Conservation (phyloP, 2,329 filamentous ascomycete genomes). For the Cladophialophora immunda region DNA sequence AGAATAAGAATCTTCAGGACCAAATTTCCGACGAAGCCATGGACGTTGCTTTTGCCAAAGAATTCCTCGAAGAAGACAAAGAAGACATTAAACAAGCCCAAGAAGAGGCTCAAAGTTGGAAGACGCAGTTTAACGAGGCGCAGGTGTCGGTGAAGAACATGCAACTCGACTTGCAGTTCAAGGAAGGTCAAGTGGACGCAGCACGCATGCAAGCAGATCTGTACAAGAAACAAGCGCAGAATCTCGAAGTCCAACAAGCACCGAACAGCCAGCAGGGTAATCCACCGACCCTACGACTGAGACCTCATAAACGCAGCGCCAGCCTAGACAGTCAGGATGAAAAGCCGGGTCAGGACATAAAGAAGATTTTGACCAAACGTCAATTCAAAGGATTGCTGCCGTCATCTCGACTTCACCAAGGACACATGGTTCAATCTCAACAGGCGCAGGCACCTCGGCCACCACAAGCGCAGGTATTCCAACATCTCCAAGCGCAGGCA, state of each 20-base stretch:
- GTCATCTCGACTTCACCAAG: background rate
- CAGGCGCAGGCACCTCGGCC: background rate
- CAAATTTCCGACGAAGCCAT: background rate
- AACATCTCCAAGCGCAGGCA: background rate
- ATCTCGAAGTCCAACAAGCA: background rate
- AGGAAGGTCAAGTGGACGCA: background rate
- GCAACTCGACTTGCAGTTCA: background rate
- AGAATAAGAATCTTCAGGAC: slow-evolving; percentile 5
- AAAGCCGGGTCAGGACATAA: background rate
- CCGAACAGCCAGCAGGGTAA: background rate
- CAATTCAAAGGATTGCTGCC: background rate
- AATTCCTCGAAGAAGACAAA: background rate
- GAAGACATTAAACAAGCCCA: background rate
- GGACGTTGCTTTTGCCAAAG: background rate
- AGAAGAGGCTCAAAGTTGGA: background rate
- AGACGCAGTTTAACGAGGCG: background rate
- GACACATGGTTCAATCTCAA: background rate
- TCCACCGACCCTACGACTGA: background rate
- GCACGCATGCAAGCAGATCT: background rate
- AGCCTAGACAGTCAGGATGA: background rate
- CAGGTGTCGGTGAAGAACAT: slow-evolving; percentile 1
- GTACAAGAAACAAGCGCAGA: background rate
- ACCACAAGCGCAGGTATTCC: background rate
- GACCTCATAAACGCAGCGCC: slow-evolving; percentile 8
- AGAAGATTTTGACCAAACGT: background rate